Percentiles rank a stretch among this genome's conserved stretches.
phyloP scores from a whole-genome alignment of 2,329 filamentous ascomycete species.

The Ophiobolus disseminans region DNA sequence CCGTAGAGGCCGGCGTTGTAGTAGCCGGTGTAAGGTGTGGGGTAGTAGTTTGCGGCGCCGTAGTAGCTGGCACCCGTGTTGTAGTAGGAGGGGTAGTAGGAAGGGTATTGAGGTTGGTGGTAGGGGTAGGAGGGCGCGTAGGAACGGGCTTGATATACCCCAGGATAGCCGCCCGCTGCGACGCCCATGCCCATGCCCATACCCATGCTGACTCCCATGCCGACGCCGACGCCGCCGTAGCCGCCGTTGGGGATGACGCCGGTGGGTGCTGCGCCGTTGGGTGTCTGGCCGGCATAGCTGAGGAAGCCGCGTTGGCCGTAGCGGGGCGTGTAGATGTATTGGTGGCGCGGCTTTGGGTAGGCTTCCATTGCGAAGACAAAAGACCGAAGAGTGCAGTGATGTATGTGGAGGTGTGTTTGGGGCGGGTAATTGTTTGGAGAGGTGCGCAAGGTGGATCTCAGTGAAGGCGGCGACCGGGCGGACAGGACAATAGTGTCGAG shows the following conservation, averaged over 20 bases:
- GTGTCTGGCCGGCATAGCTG: conserved; percentile 34
- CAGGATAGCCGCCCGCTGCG: conserved; percentile 27
- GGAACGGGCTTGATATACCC: conserved; percentile 33
- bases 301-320: conserved; percentile 38
- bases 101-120: conserved; percentile 5
- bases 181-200: conserved; percentile 14
- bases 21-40: conserved; percentile 25
- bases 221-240: conserved; percentile 17
- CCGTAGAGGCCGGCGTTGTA: conserved; percentile 34
- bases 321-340: conserved; percentile 40
- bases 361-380: conserved; percentile 22
- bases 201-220: conserved; percentile 13
- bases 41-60: conserved; percentile 11
- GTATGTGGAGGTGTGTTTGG: background rate
- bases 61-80: conserved; percentile 18
- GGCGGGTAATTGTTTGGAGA: conserved; percentile 5
- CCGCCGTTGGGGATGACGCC: conserved; percentile 24
- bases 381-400: background rate
- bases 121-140: conserved; percentile 16
- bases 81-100: conserved; percentile 14
- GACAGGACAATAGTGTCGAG: conserved; percentile 6
- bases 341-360: conserved; percentile 40
- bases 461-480: conserved; percentile 6
- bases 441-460: conserved; percentile 21
- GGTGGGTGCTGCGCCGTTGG: conserved; percentile 34